Base-by-base conservation (phyloP, 2,329 filamentous ascomycete species). In the Aspergillus pseudonomiae region DNA sequence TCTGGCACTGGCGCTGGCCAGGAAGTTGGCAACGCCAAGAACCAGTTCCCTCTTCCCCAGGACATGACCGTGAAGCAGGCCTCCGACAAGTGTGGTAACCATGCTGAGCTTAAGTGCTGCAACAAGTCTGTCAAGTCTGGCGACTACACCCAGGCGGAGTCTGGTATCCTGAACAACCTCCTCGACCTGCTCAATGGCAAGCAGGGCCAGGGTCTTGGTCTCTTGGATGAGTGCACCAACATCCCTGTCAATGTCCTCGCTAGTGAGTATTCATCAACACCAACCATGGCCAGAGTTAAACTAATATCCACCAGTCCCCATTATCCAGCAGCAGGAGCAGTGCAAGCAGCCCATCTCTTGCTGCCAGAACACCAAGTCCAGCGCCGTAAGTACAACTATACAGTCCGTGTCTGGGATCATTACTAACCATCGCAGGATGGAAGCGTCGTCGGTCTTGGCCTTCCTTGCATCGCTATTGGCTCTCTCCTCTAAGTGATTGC, bases 161-260 rank as follows among this genome's bases (percentile, higher is more conserved):
- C 68, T 24, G 77, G 76, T 61, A 66, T 76, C 39, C 75, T 78
- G 19, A 68, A 68, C 54, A 75, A 76, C 66, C 66, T 71, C 39
- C 74, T 79, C 61, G 65, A 65, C 70, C 70, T 79, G 30, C 67
- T 79, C 66, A 73, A 75, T 64, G 65, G 67, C 63, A 74, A 75
- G 59, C 73, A 76, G 50, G 74, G 74, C 60, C 63, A 74, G 57
- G 73, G 76, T 65, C 66, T 79, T 32, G 76, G 74, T 72, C 72
- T 80, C 66, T 79, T 79, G 70, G 70, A 79, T 67, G 72, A 78
- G 73, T 80, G 78, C 77, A 77, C 76, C 71, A 78, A 78, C 73
- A 72, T 80, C 19, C 39, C 39, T 46, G 68, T 71, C 48, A 36
- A n/a, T n/a, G n/a, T 78, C 58, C 64, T 71, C 6, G 16, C 3